Base-by-base conservation (phyloP, 495 filamentous ascomycete species). In the Wilcoxina mikolae region DNA sequence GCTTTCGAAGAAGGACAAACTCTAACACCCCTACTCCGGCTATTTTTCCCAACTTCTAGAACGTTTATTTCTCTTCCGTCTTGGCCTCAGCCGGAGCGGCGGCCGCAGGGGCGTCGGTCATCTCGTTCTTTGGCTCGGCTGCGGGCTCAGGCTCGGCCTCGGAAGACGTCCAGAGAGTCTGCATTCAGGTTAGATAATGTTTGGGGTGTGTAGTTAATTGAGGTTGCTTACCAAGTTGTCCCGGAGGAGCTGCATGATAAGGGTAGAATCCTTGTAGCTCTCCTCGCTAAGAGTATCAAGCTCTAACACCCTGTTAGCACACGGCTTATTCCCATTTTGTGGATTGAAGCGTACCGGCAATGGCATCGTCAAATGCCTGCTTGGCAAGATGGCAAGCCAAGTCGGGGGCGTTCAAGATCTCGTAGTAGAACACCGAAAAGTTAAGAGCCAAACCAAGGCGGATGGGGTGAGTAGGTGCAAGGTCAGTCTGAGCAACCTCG, bases 401-500 rank as follows among this genome's bases (percentile, higher is more conserved):
- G 72, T 98, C 91, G 56, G 91, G 91, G 20, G 91, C 91, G 76
- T 96, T 98, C 65, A 96, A 78, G 72, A 98, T 98, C 77, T 98
- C 91, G 69, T 98, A 98, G 82, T 98, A 96, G 78, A 98, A 98
- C 66, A 98, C 91, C 42, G 91, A 98, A 78, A 98, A 96, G 85
- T 98, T 98, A 50, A 96, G 82, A 66, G 91, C 91, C 60, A 98
- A 81, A 68, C 91, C 91, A 49, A 98, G 87, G 65, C 91, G 91
- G 76, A 98, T 98, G 69, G 91, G 91, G 78, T 98, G 91, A 51
- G 91, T 98, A 53, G 91, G 93, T 54, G 93, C 87, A 59, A 98
- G 84, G 71, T 96, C 91, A 54, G 91, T 96, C 72, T 93, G 86
- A 49, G 91, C 91, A 67, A 98, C 88, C 72, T 96, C 90, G 68